Evolutionary conservation across 805 yeast genomes (phyloP).

Genomic region (Ogataea dorogensis): DNA sequence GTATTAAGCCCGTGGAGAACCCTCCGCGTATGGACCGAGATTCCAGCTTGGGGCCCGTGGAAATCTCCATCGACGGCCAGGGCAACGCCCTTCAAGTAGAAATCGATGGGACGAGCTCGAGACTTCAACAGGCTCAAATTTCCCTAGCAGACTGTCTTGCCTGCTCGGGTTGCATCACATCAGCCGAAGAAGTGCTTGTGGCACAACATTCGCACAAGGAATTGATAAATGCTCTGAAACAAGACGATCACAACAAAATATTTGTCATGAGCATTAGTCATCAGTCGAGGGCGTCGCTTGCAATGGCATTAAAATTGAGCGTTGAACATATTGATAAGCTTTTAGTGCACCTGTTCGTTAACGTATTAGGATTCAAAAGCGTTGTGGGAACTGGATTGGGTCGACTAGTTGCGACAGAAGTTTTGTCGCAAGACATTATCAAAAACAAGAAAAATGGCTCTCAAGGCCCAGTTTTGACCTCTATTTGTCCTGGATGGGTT

Average conservation of each 20-base stretch:
- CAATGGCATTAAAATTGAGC: conserved; percentile 57
- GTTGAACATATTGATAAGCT: conserved; percentile 60
- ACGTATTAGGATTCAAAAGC: conserved; percentile 63
- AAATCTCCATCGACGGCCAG: conserved; percentile 55
- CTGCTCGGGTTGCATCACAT: conserved; percentile 94
- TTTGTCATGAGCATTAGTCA: conserved; percentile 82
- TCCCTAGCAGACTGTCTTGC: conserved; percentile 92
- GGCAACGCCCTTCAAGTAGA: conserved; percentile 71
- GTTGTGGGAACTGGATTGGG: conserved; percentile 87
- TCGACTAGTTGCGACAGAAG: conserved; percentile 58
- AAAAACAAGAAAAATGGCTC: conserved; percentile 10
- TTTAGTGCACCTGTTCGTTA: conserved; percentile 55
- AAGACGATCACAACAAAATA: conserved; percentile 31
- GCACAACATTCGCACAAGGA: conserved; percentile 89
- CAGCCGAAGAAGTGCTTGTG: conserved; percentile 92
- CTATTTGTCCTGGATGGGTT: conserved; percentile 95
- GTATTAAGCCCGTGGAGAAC: conserved; percentile 78
- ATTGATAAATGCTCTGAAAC: conserved; percentile 56
- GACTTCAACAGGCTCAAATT: conserved; percentile 77
- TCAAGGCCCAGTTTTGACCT: conserved; percentile 56
- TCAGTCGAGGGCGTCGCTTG: conserved; percentile 80
- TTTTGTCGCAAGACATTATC: conserved; percentile 43
- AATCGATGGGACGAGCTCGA: conserved; percentile 48
- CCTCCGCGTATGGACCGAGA: conserved; percentile 26
- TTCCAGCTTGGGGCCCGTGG: conserved; percentile 36